A percentile compares a stretch with the other conserved stretches of the same genome.
Conservation (phyloP, 2,329 filamentous ascomycete species). For the Talaromyces sp. region DNA sequence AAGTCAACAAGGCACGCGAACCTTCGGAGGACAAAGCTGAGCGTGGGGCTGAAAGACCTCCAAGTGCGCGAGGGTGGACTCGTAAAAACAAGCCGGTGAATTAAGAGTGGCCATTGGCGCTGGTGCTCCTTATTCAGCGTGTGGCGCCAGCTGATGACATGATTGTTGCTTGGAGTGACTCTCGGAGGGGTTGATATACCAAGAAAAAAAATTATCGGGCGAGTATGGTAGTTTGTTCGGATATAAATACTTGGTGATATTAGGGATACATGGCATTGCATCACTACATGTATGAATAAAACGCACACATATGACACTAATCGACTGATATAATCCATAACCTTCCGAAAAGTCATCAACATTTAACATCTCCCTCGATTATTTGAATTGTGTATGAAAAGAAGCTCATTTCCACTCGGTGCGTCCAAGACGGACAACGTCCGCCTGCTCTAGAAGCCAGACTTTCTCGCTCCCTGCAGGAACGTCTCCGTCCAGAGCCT, state of each 20-base stretch:
- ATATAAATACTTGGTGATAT: not conserved
- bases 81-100: conserved; percentile 25
- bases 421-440: conserved; percentile 30
- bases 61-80: conserved; percentile 33
- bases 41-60: conserved; percentile 33
- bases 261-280: not conserved
- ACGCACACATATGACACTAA: not conserved
- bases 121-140: not conserved
- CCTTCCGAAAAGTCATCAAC: not conserved
- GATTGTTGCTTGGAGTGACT: not conserved
- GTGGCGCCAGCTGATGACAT: not conserved
- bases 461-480: conserved; percentile 36
- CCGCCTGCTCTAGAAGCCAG: conserved; percentile 31
- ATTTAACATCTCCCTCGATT: not conserved
- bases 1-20: conserved; percentile 48
- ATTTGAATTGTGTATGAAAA: not conserved
- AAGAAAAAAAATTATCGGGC: not conserved
- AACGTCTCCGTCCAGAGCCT: conserved; percentile 35
- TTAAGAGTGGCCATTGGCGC: conserved; percentile 2
- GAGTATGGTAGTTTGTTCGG: not conserved
- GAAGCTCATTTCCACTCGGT: conserved; percentile 18
- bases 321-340: not conserved
- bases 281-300: not conserved
- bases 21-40: conserved; percentile 39
- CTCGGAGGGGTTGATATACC: not conserved